These are phyloP conservation scores for Capsicum chinense DNA, from an alignment of 257 asterid genomes.

Conservation along the genomic window DNA sequence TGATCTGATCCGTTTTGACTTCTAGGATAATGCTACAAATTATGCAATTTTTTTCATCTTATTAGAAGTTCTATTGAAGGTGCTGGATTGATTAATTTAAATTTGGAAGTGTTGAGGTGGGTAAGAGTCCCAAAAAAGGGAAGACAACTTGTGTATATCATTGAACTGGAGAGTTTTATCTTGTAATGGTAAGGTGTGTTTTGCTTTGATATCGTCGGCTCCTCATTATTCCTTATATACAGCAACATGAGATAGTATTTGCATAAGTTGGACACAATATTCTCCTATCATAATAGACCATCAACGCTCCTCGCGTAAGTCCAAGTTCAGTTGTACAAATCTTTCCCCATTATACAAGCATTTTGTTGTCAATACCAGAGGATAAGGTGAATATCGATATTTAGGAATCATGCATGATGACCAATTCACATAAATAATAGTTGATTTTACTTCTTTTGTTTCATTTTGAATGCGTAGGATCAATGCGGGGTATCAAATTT, in stretches of 20 bases:
- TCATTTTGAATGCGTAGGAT: no score
- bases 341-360: background rate
- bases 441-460: no score
- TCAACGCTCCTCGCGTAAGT: background rate
- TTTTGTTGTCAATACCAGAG: background rate
- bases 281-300: background rate
- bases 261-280: background rate
- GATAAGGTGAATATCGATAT: background rate
- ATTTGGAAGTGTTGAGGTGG: background rate
- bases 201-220: background rate
- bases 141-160: background rate
- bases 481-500: no score
- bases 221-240: background rate
- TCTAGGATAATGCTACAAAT: background rate
- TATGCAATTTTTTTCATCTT: background rate
- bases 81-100: background rate
- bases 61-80: background rate
- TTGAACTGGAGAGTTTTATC: background rate
- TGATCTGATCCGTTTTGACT: background rate
- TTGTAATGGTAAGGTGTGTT: background rate
- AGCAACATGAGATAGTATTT: background rate
- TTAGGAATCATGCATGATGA: no score
- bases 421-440: no score
- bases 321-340: no score
- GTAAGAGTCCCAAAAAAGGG: background rate